Evolutionary conservation across 352 stramenopile genomes (phyloP).

Genomic region (Thalassiosira mediterranea): DNA sequence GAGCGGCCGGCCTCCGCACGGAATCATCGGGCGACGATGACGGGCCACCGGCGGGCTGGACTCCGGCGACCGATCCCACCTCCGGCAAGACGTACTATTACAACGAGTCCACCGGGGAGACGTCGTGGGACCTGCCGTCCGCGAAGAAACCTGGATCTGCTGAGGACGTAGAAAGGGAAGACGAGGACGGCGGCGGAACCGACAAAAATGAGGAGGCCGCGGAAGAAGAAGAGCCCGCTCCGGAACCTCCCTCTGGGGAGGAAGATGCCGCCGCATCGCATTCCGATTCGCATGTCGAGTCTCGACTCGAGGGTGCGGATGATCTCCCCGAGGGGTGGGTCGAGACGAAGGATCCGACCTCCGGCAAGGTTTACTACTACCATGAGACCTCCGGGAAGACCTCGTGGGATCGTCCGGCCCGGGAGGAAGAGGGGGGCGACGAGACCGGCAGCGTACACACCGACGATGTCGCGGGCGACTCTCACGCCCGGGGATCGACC

Average conservation of each 20-base stretch:
- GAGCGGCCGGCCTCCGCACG: too few species aligned
- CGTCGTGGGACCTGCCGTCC: conserved; percentile 55
- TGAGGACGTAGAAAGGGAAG: conserved; percentile 1
- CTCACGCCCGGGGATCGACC: too few species aligned
- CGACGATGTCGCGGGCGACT: neutral
- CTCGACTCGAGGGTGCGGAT: conserved; percentile 9
- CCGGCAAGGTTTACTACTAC: conserved; percentile 38
- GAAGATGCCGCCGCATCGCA: neutral
- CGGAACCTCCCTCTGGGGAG: neutral
- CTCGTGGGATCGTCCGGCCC: conserved; percentile 9
- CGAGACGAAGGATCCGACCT: conserved; percentile 29
- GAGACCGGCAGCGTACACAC: neutral
- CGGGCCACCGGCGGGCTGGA: conserved; percentile 30
- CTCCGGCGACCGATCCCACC: conserved; percentile 39
- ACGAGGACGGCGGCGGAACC: neutral
- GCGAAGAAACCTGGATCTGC: neutral
- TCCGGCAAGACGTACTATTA: conserved; percentile 60
- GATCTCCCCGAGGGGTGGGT: conserved; percentile 20
- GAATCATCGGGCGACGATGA: neutral
- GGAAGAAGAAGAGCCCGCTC: neutral
- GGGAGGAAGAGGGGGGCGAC: neutral
- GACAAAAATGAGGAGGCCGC: neutral
- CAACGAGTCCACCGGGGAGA: conserved; percentile 49
- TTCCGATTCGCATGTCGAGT: conserved; percentile 8
- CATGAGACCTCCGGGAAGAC: conserved; percentile 17